phyloP scores from a whole-genome alignment of 75 land plant species.

The Selaginella tamariscina region DNA sequence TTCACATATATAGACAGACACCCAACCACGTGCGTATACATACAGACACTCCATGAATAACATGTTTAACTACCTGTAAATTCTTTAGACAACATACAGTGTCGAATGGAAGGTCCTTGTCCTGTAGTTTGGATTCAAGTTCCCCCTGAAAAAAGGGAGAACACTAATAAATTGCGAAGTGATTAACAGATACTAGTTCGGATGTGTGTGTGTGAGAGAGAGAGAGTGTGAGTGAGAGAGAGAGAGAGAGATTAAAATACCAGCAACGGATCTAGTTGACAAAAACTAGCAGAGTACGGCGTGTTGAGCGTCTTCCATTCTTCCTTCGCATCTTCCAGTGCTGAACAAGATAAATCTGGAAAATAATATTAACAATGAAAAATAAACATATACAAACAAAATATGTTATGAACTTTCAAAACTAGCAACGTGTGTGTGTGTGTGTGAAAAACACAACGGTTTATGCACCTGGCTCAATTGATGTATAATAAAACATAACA shows the following conservation, averaged over 20 bases:
- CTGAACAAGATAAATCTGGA: constrained; percentile 55
- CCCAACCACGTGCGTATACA: no score
- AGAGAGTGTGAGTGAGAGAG: no score
- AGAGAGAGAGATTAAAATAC: constrained; percentile 20
- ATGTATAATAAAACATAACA: no score
- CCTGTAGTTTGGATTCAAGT: constrained; percentile 40
- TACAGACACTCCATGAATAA: no score
- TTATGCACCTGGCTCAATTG: no score
- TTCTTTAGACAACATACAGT: constrained; percentile 71
- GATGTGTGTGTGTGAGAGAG: no score
- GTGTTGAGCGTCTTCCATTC: constrained; percentile 64
- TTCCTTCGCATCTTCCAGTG: constrained; percentile 53
- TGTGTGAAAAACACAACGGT: no score
- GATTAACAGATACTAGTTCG: no score
- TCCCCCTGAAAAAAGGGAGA: constrained; percentile 38
- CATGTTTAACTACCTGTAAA: constrained; percentile 53
- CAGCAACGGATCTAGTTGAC: constrained; percentile 60
- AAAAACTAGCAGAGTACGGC: constrained; percentile 65
- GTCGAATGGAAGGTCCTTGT: constrained; percentile 52
- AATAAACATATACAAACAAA: neutral
- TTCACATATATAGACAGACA: no score
- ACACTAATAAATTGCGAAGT: no score
- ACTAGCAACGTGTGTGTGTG: no score
- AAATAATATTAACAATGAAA: constrained; percentile 24
- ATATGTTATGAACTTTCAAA: no score